Base-by-base conservation (phyloP, 108 stramenopile species). In the Cyclotella choctawhatcheeana region DNA sequence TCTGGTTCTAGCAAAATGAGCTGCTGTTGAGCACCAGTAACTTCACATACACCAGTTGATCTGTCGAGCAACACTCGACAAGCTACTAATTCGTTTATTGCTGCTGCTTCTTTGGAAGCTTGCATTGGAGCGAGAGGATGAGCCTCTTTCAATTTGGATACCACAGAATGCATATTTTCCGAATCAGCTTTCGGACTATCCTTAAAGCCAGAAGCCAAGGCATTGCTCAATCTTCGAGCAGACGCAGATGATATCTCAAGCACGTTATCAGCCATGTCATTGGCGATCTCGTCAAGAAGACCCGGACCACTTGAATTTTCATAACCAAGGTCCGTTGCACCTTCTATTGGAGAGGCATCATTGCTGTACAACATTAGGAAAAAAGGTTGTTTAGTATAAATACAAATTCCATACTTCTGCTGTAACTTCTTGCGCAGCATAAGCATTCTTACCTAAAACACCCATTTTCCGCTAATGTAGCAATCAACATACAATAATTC, bases 221-320 rank as follows among this genome's bases (percentile, higher is more conserved):
- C 82, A 77, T 89, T 92, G 71, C 89, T 84, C 35, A 95, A 48
- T 27, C 85, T 67, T 54, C 87, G 84, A 5, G 91, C 91, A 61
- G 88, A 81, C n/a, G 86, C 80, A 33, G 85, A 70, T 13, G 88
- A 76, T 32, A 95, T 88, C 77, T 95, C 93, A 20, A 91, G 50
- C 4, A 79, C 76, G 45, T 92, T 83, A 3, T 76, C 78, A 24
- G 90, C 85, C 84, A 95, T 92, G 68, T 92, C 91, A 1, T 63
- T 35, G 14, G 80, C 87, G 44, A 95, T 73, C 64, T 78, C 71
- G 71, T 95, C 84, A 68, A 95, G 90, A 7, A 95, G 51, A 31
- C 67, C 65, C 10, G 90, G 89, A 8, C 91, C 91, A 52, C 50
- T 55, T 8, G 79, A 44, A 37, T 52, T 25, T 16, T 33, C 37